A percentile compares a stretch with the other conserved stretches of the same genome.
Conservation (phyloP, 495 filamentous ascomycete genomes). For the Penicillium arizonense region DNA sequence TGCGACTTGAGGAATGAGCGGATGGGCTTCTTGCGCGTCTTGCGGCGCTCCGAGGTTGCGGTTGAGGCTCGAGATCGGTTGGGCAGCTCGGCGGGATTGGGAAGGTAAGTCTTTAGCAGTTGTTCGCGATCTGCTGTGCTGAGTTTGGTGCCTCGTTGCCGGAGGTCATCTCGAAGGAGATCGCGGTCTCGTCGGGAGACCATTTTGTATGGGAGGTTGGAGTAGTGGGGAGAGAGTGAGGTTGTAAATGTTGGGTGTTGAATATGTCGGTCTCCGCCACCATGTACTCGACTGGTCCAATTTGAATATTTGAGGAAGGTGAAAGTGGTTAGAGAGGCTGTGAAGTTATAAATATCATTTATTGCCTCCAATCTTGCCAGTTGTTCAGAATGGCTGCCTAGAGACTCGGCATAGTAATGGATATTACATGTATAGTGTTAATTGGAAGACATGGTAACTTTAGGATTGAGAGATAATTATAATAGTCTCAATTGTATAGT, state of each 20-base stretch:
- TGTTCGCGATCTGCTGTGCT: conserved; percentile 65
- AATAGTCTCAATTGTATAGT: too few relatives aligned
- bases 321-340: too few relatives aligned
- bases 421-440: too few relatives aligned
- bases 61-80: conserved; percentile 8
- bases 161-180: conserved; percentile 63
- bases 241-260: background rate
- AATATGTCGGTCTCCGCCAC: background rate
- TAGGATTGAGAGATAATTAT: too few relatives aligned
- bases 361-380: too few relatives aligned
- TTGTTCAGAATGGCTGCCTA: too few relatives aligned
- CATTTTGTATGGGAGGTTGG: conserved; percentile 38
- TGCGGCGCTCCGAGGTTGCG: conserved; percentile 26
- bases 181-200: conserved; percentile 53
- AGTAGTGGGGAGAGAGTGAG: conserved; percentile 3
- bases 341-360: too few relatives aligned
- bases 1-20: conserved; percentile 66
- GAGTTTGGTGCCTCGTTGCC: conserved; percentile 56
- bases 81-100: conserved; percentile 49
- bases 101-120: conserved; percentile 75
- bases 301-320: too few relatives aligned
- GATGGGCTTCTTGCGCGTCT: conserved; percentile 48
- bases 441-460: too few relatives aligned
- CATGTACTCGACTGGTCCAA: too few relatives aligned
- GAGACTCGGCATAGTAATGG: too few relatives aligned